Conservation (phyloP, 2,329 filamentous ascomycete species). For the Mycosphaerella sp. region DNA sequence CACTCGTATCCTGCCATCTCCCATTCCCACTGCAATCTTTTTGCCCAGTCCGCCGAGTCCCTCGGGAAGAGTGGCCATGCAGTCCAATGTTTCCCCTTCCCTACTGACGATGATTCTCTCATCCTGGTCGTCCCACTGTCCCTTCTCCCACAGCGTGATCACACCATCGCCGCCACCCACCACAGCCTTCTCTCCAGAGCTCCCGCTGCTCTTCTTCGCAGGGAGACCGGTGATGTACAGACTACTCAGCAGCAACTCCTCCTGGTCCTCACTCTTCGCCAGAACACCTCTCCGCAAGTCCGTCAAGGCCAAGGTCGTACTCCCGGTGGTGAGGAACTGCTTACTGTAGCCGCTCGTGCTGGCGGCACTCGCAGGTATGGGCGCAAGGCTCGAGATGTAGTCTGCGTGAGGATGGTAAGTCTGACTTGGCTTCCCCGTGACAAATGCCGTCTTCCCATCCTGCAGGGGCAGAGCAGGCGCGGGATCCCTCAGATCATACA, state of each 20-base stretch:
- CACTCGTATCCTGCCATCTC: constrained; percentile 71
- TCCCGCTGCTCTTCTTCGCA: constrained; percentile 53
- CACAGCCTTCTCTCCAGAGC: constrained; percentile 67
- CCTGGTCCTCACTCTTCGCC: constrained; percentile 86
- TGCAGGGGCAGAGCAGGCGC: constrained; percentile 41
- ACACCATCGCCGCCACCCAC: constrained; percentile 75
- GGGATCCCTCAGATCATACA: constrained; percentile 67
- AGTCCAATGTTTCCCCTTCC: constrained; percentile 66
- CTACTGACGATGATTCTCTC: constrained; percentile 73
- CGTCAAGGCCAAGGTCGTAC: constrained; percentile 82
- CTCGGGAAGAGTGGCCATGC: constrained; percentile 65
- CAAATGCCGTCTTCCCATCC: constrained; percentile 38
- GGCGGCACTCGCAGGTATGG: constrained; percentile 69
- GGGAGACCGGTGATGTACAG: constrained; percentile 71
- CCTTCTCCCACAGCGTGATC: constrained; percentile 87
- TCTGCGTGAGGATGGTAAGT: constrained; percentile 85
- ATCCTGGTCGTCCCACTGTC: constrained; percentile 91
- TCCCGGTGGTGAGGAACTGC: constrained; percentile 91
- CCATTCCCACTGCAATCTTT: constrained; percentile 71
- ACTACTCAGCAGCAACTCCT: constrained; percentile 82
- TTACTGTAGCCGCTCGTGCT: constrained; percentile 86
- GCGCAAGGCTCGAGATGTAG: constrained; percentile 82
- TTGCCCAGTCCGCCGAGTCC: constrained; percentile 61
- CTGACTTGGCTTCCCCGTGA: constrained; percentile 60
- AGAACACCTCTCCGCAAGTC: constrained; percentile 82